phyloP scores from a whole-genome alignment of 345 rosid species.

The Anastatica hierochuntica region DNA sequence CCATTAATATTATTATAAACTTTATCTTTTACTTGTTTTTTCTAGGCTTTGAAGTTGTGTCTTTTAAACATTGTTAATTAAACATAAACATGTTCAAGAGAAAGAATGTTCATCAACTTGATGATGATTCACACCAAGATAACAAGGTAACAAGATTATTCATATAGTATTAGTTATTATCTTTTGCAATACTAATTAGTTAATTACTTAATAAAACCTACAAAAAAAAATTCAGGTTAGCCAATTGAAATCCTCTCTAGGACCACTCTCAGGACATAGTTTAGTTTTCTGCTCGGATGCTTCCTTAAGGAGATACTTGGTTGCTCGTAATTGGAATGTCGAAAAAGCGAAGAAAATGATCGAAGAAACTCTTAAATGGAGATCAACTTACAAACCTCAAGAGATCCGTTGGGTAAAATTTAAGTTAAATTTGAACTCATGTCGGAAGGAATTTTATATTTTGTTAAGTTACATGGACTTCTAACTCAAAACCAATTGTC shows the following conservation, averaged over 20 bases:
- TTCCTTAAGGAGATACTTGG: conserved; percentile 69
- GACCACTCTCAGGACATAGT: conserved; percentile 60
- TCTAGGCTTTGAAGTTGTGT: conserved; percentile 7
- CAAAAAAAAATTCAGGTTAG: conserved; percentile 42
- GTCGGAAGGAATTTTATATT: too few species aligned
- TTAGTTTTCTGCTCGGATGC: conserved; percentile 56
- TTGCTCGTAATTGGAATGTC: conserved; percentile 81
- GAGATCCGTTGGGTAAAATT: conserved; percentile 92
- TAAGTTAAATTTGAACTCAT: too few species aligned
- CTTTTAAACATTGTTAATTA: too few species aligned
- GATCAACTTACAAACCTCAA: conserved; percentile 79
- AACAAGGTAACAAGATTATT: conserved; percentile 39
- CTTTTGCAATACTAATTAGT: too few species aligned
- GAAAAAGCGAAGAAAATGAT: conserved; percentile 75
- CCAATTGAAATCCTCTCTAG: conserved; percentile 57
- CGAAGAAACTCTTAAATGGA: conserved; percentile 77
- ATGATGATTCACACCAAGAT: conserved; percentile 40
- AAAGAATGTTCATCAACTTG: conserved; percentile 36
- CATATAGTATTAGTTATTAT: too few species aligned
- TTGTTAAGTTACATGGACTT: too few species aligned
- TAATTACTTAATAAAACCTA: too few species aligned
- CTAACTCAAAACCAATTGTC: too few species aligned
- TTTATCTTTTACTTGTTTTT: too few species aligned
- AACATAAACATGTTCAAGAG: conserved; percentile 33
- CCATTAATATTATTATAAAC: too few species aligned